Percentiles rank a stretch among this genome's conserved stretches.
Evolutionary conservation across 1,284 basidiomycete genomes (phyloP).

Genomic region (Naganishia albida): DNA sequence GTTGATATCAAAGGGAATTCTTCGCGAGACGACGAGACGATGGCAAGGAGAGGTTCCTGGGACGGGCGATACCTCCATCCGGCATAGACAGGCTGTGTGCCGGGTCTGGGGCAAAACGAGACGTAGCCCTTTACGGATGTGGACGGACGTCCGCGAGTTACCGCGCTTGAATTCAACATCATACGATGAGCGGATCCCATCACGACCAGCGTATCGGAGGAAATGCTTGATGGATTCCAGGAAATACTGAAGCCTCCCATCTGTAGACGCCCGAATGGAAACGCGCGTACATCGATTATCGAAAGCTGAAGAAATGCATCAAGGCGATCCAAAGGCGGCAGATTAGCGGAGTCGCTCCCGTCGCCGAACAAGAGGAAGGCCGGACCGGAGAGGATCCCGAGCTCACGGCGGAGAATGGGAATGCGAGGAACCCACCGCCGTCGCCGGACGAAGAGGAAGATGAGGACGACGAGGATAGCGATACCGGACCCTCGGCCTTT

Average conservation of each 20-base stretch:
- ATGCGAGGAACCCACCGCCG: not conserved
- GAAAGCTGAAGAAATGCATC: slow-evolving; percentile 53
- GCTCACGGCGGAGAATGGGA: not conserved
- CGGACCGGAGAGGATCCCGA: slow-evolving; percentile 2
- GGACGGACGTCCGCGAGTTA: no score
- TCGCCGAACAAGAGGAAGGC: not conserved
- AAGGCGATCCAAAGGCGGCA: slow-evolving; percentile 43
- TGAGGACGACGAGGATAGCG: slow-evolving; percentile 41
- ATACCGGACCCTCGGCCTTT: slow-evolving; percentile 18
- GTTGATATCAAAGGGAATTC: no score
- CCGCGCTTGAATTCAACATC: no score
- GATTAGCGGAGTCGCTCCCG: slow-evolving; percentile 4
- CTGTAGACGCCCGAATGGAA: slow-evolving; percentile 53
- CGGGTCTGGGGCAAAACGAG: no score
- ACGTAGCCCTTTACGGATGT: no score
- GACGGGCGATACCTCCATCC: no score
- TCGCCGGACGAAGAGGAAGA: slow-evolving; percentile 19
- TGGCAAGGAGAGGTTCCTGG: no score
- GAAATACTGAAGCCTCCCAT: not conserved
- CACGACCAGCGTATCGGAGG: no score
- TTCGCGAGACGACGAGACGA: no score
- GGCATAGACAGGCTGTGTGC: no score
- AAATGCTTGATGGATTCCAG: no score
- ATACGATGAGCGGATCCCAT: no score
- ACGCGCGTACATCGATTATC: slow-evolving; percentile 55